Evolutionary conservation across 2,329 filamentous ascomycete genomes (phyloP), one percentile per base, ranked within the genome.

Genomic region (Aureobasidium pullulans): DNA sequence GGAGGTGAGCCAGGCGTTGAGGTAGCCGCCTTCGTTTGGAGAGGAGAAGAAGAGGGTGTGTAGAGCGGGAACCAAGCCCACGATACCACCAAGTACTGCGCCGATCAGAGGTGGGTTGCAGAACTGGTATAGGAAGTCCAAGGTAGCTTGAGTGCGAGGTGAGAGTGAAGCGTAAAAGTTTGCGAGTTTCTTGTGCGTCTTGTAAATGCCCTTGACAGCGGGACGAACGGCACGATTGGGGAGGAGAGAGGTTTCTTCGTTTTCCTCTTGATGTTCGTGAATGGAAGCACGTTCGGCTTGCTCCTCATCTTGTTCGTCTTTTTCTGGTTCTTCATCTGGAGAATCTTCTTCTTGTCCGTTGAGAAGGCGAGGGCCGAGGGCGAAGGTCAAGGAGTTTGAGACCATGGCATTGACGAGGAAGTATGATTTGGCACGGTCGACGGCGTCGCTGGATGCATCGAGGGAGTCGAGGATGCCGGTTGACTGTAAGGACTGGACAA

Each of bases 401-500:
- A 87, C 75, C 58, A 85, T 86, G 3, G 84, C 79, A 63, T 84
- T 86, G 61, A 88, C 79, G 3, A 88, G 71, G 66, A 88, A 86
- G 68, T 86, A 88, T 13, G 81, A 82, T 66, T 86, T 83, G 6
- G 84, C 84, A 9, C 84, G 75, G 57, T 81, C 77, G 11, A 87
- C 73, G 0, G 81, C 82, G 3, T 73, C 72, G 1, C 70, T 64
- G 1, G 74, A 68, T 63, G 80, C 74, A 69, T 77, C 65, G 46
- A 76, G 67, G 2, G 75, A 68, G 28, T 76, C 69, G 6, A 87
- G 72, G 29, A 86, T 81, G 2, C 82, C 83, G 0, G 84, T 84
- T 9, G 77, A 73, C 43, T 78, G 73, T 31, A 84, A 71, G 3
- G 80, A 78, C 67, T 80, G 75, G 3, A 82, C 72, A 1, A 83